phyloP scores from a whole-genome alignment of 164 flowering plant genomes.

The Stephania japonica region DNA sequence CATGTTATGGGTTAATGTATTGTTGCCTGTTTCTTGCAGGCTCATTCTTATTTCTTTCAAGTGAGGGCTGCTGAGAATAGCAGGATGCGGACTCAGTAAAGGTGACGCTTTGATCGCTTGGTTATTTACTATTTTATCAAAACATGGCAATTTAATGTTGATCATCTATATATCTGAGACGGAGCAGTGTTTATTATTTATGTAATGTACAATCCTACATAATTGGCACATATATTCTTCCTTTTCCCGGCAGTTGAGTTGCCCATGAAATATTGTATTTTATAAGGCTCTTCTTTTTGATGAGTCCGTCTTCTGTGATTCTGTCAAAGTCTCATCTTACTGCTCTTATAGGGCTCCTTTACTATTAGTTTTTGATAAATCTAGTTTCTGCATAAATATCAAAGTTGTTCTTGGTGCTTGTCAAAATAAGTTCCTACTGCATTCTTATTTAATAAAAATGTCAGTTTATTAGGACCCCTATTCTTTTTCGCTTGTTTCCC shows the following conservation, averaged over 20 bases:
- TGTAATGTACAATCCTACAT: background rate
- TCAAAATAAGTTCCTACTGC: background rate
- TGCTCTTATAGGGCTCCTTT: background rate
- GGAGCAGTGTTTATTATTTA: background rate
- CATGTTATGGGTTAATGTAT: background rate
- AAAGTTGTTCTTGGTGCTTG: too few species aligned
- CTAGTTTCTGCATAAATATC: too few species aligned
- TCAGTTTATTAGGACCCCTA: too few species aligned
- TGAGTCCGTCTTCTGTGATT: background rate
- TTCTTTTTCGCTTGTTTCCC: too few species aligned
- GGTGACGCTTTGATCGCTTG: too few species aligned
- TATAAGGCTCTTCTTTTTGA: too few species aligned
- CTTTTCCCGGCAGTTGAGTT: background rate
- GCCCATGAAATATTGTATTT: background rate
- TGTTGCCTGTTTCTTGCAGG: constrained; percentile 27
- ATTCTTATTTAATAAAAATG: background rate
- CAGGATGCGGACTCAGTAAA: constrained; percentile 45
- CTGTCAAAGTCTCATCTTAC: background rate
- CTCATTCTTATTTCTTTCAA: constrained; percentile 53
- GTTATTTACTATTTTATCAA: too few species aligned
- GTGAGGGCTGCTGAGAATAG: constrained; percentile 56
- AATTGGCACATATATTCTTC: background rate
- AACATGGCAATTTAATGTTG: background rate
- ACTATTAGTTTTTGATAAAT: too few species aligned
- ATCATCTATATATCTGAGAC: background rate